These are phyloP conservation scores for Paramecium primaurelia DNA, from an alignment of 73 alveolate genomes.

Conservation along the genomic window DNA sequence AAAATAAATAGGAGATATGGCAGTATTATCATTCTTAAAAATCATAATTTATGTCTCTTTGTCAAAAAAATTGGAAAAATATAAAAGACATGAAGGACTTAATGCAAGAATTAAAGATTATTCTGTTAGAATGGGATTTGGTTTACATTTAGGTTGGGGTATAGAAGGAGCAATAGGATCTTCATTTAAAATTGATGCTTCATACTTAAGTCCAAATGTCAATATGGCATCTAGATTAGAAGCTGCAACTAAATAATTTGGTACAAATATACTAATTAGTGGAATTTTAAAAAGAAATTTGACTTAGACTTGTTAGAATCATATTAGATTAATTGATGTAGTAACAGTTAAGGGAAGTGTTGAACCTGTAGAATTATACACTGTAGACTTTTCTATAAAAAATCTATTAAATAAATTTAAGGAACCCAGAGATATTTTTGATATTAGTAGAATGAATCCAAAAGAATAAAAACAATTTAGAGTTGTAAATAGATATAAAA, in stretches of 20 bases:
- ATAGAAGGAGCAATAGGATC: slow-evolving; percentile 97
- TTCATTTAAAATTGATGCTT: slow-evolving; percentile 90
- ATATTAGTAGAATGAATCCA: slow-evolving; percentile 10
- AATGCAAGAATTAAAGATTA: slow-evolving; percentile 75
- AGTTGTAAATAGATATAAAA: slow-evolving; percentile 59
- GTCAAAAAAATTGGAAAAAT: slow-evolving; percentile 73
- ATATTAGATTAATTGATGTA: slow-evolving; percentile 69
- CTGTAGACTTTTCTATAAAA: slow-evolving; percentile 43
- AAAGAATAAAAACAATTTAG: slow-evolving; percentile 56
- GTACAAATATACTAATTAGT: slow-evolving; percentile 68
- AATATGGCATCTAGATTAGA: slow-evolving; percentile 94
- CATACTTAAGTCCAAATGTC: slow-evolving; percentile 91
- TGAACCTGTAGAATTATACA: slow-evolving; percentile 66
- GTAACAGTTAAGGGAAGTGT: slow-evolving; percentile 77
- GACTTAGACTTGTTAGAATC: slow-evolving; percentile 45
- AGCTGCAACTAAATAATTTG: slow-evolving; percentile 92
- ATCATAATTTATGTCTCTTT: slow-evolving; percentile 74
- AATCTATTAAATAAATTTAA: slow-evolving; percentile 24
- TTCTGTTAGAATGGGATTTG: slow-evolving; percentile 91
- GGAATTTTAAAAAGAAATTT: slow-evolving; percentile 61
- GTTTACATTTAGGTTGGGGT: slow-evolving; percentile 94
- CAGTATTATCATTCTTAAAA: slow-evolving; percentile 71
- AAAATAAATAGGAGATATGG: slow-evolving; percentile 66
- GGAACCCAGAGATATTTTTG: slow-evolving; percentile 21
- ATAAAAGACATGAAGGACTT: slow-evolving; percentile 70